Evolutionary conservation across 441 rosid species (phyloP).

Genomic region (Aleurites moluccanus): DNA sequence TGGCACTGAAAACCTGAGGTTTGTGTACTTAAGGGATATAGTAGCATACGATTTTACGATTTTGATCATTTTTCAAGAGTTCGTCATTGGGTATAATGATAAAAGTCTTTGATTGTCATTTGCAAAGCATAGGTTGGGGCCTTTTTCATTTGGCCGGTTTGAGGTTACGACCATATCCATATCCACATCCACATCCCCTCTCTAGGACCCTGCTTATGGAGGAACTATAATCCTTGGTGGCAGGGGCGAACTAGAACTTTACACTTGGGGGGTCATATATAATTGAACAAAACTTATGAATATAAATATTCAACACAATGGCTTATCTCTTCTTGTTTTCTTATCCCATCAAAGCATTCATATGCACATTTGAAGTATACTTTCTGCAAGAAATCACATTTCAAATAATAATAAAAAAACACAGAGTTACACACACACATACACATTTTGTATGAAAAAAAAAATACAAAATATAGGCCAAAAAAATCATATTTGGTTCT

Average conservation of each 20-base stretch:
- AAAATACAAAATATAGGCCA: no score
- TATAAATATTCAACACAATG: constrained; percentile 70
- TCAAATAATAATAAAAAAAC: no score
- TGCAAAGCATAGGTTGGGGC: not conserved
- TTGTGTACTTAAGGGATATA: not conserved
- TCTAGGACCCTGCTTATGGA: not conserved
- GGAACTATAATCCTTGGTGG: not conserved
- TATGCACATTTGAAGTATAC: constrained; percentile 91
- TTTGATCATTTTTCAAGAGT: not conserved
- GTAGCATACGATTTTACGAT: no score
- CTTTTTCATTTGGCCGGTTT: not conserved
- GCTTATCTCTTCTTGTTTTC: constrained; percentile 65
- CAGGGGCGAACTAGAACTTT: no score
- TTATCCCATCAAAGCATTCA: constrained; percentile 79
- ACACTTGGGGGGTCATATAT: no score
- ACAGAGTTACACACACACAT: no score
- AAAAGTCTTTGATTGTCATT: not conserved
- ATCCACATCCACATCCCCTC: not conserved
- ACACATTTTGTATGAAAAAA: no score
- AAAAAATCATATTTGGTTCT: not conserved
- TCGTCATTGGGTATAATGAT: not conserved
- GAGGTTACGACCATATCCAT: not conserved
- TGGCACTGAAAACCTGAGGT: not conserved
- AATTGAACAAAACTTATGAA: no score
- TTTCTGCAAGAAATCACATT: constrained; percentile 46